Evolutionary conservation across 805 yeast species (phyloP), one percentile per base, ranked within the genome.

Genomic region (Candida maesae): DNA sequence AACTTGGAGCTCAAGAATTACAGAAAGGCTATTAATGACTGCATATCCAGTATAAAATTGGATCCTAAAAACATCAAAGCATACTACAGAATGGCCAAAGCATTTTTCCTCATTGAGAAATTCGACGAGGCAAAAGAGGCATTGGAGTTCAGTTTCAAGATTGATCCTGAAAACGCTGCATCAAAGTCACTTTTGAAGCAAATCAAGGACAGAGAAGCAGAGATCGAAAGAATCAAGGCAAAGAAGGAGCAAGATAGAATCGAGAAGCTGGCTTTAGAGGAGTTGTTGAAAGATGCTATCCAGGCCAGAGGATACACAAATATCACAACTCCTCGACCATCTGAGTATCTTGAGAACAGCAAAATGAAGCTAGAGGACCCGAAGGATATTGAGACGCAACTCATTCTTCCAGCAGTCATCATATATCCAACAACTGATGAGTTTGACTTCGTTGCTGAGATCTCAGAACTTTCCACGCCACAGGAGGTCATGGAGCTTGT

Each of bases 1-100:
- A 87, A 91, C 54, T 67, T 93, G 49, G 95, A 85, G 56, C 66
- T 93, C 51, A 71, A 81, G 53, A 93, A 93, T 63, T 91, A 80
- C 62, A 76, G 98, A 64, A 69, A 78, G 40, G 86, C 95, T 57
- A 81, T 93, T 49, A 84, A 83, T 48, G 97, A 91, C 60, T 86
- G 96, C 59, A 81, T 81, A 50, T 73, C 71, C 36, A 88, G 87
- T 6, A 64, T 93, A 47, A 58, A 66, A 36, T 53, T 74, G 3
- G 87, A 87, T 52, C 84, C 86, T 2, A 70, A 67, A 45, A 87
- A 83, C 55, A 68, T 82, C 35, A 93, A 93, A 64, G 97, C 98
- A 0, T 77, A 84, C 55, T 93, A 69, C 62, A 71, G 98, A 51
- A 79, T 95, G 36, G 91, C 87, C 1, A 83, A 74, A 56, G 96